phyloP scores from a whole-genome alignment of 306 rosid genomes.

The Malus orientalis region DNA sequence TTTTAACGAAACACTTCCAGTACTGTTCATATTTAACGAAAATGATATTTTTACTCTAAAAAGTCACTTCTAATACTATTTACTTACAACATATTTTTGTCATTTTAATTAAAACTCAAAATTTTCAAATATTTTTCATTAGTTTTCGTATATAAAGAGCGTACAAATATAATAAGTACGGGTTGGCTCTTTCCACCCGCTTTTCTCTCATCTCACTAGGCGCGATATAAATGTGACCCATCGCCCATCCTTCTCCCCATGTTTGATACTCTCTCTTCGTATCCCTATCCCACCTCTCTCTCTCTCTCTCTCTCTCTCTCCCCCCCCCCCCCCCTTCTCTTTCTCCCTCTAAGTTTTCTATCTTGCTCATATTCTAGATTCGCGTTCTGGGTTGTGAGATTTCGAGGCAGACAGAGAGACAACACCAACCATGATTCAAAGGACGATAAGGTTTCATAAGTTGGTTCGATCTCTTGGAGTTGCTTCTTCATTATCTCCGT shows the following conservation, averaged over 20 bases:
- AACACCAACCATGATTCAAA: conserved; percentile 31
- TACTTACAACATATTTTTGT: too few relatives aligned
- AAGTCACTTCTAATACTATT: too few relatives aligned
- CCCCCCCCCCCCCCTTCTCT: too few relatives aligned
- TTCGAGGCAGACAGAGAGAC: background rate
- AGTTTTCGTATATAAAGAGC: too few relatives aligned
- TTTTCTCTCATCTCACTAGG: background rate
- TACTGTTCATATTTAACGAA: too few relatives aligned
- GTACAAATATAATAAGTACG: too few relatives aligned
- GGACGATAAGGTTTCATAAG: background rate
- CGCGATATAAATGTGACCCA: background rate
- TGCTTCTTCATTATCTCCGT: conserved; percentile 6
- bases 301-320: background rate
- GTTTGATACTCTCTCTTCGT: background rate
- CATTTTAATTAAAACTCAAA: too few relatives aligned
- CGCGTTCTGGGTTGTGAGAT: background rate
- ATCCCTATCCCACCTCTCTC: background rate
- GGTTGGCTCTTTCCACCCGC: background rate
- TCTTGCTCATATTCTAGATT: background rate
- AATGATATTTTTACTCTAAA: too few relatives aligned
- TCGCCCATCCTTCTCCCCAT: background rate
- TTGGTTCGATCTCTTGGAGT: conserved; percentile 1
- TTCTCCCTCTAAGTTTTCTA: background rate
- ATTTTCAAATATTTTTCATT: too few relatives aligned
- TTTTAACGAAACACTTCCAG: too few relatives aligned